Conservation (phyloP, 192 early-diverging fungal genomes). For the Backusella sp. region DNA sequence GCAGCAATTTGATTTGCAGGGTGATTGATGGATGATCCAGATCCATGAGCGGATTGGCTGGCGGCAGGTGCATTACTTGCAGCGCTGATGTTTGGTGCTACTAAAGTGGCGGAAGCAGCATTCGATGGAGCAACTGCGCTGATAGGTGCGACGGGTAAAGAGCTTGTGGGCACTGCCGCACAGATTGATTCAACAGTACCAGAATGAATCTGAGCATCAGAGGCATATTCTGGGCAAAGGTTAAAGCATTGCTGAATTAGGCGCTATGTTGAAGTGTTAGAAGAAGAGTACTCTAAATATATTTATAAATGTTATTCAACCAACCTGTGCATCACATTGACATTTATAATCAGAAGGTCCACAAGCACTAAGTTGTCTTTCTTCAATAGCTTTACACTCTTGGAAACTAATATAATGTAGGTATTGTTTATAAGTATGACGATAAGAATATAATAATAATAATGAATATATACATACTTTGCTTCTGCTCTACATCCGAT, state of each 20-base stretch:
- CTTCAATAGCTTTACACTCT: constrained; percentile 25
- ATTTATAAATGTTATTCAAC: background rate
- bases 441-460: background rate
- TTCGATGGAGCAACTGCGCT: background rate
- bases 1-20: background rate
- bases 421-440: background rate
- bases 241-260: constrained; percentile 32
- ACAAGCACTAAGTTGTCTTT: constrained; percentile 10
- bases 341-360: constrained; percentile 28
- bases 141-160: background rate
- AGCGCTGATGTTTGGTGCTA: background rate
- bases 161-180: constrained; percentile 15
- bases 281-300: background rate
- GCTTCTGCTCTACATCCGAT: constrained; percentile 29
- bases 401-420: constrained; percentile 23
- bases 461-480: constrained; percentile 16
- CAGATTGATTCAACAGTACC: constrained; percentile 22
- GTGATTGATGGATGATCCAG: background rate
- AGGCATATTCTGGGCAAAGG: constrained; percentile 24
- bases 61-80: background rate
- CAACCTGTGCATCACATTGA: constrained; percentile 30
- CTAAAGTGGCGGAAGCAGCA: background rate
- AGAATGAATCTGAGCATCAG: constrained; percentile 17
- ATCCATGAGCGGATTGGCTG: background rate
- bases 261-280: background rate